Conservation (phyloP, 2,329 filamentous ascomycete genomes). For the Pseudogymnoascus sp. region DNA sequence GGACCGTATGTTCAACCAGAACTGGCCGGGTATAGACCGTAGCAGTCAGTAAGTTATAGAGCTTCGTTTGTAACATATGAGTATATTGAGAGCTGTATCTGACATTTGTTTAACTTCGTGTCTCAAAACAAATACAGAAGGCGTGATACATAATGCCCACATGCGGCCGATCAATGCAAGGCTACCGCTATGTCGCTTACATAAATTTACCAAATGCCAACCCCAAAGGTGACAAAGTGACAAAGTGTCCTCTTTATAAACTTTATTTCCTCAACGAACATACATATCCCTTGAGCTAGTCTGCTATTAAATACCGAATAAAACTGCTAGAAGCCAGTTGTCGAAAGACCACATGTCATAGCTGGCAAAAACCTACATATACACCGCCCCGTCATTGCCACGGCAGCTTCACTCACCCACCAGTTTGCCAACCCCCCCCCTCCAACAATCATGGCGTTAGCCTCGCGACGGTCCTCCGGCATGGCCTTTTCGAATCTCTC, state of each 20-base stretch:
- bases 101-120: no score
- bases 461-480: conserved; percentile 6
- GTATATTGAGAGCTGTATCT: not conserved
- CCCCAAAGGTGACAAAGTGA: conserved; percentile 8
- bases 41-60: not conserved
- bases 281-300: not conserved
- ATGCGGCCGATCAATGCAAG: not conserved
- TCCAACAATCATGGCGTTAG: conserved; percentile 7
- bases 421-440: not conserved
- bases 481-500: conserved; percentile 16
- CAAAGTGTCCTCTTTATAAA: conserved; percentile 8
- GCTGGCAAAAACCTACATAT: conserved; percentile 4
- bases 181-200: conserved; percentile 2
- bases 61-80: not conserved
- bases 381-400: conserved; percentile 1
- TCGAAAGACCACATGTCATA: conserved; percentile 8
- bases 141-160: not conserved
- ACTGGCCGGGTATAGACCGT: not conserved
- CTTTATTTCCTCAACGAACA: conserved; percentile 6
- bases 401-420: conserved; percentile 6
- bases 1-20: not conserved
- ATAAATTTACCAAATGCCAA: conserved; percentile 9
- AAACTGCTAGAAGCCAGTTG: conserved; percentile 5
- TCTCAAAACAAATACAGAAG: not conserved
- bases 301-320: not conserved